phyloP scores from a whole-genome alignment of 768 basidiomycete genomes.

The Panaeolus cyanescens region DNA sequence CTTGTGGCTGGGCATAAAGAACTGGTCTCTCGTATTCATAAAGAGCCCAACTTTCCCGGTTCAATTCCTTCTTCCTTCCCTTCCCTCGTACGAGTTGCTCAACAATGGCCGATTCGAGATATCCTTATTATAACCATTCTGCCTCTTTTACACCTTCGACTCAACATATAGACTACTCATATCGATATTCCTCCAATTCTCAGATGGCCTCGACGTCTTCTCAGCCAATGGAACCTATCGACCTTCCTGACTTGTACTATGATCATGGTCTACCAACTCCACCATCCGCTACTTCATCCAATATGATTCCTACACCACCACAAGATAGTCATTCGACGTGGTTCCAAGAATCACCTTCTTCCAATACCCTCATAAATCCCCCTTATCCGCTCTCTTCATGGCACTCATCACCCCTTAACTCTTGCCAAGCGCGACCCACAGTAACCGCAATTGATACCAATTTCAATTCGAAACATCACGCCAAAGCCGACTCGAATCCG shows the following conservation, averaged over 20 bases:
- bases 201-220: constrained; percentile 8
- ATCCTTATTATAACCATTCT: not conserved
- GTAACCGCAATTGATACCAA: constrained; percentile 18
- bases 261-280: constrained; percentile 26
- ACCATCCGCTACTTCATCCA: constrained; percentile 27
- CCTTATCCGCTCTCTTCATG: constrained; percentile 10
- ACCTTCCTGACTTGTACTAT: constrained; percentile 28
- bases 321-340: constrained; percentile 18
- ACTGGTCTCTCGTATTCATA: constrained; percentile 30
- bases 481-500: constrained; percentile 10
- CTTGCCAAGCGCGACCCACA: constrained; percentile 14
- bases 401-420: constrained; percentile 11
- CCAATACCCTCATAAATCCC: constrained; percentile 1
- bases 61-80: constrained; percentile 15
- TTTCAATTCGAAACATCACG: constrained; percentile 12
- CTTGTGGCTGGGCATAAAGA: constrained; percentile 29
- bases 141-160: constrained; percentile 4
- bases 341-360: not conserved
- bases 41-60: constrained; percentile 21
- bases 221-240: constrained; percentile 9
- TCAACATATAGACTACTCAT: constrained; percentile 7
- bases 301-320: constrained; percentile 29
- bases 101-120: not conserved
- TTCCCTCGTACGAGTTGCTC: constrained; percentile 10
- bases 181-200: not conserved